Conservation (phyloP, 1,284 basidiomycete species). For the Ceratobasidium sp. region DNA sequence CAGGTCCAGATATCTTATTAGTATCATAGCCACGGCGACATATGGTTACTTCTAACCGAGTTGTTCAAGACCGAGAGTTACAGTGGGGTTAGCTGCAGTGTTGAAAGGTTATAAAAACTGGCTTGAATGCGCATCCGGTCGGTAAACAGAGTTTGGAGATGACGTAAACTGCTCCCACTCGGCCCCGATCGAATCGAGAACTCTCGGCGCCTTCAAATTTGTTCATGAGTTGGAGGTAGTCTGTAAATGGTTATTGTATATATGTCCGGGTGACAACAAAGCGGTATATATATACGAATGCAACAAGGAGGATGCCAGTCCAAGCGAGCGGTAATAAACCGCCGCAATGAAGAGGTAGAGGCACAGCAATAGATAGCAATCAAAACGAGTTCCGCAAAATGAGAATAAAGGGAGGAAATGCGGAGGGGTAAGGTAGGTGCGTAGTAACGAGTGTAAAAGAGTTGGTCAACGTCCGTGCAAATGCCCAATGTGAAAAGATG, state of each 20-base stretch:
- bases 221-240: not conserved
- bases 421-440: conserved; percentile 37
- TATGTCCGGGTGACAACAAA: conserved; percentile 15
- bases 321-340: conserved; percentile 27
- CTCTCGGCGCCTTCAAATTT: conserved; percentile 6
- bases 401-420: conserved; percentile 39
- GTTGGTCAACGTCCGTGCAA: conserved; percentile 45
- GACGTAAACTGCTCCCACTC: no score
- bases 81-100: not conserved
- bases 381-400: conserved; percentile 32
- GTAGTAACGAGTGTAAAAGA: conserved; percentile 41
- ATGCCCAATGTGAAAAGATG: conserved; percentile 36
- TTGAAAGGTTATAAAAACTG: not conserved
- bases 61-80: not conserved
- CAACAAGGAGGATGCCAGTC: conserved; percentile 43
- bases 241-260: not conserved
- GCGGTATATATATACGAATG: conserved; percentile 34
- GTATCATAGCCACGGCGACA: not conserved
- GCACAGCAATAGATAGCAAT: conserved; percentile 42
- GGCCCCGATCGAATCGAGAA: no score
- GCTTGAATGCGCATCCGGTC: no score
- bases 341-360: conserved; percentile 11
- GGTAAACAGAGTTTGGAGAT: no score
- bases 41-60: not conserved
- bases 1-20: no score